A percentile compares a stretch with the other conserved stretches of the same genome.
Conservation (phyloP, 2,329 filamentous ascomycete genomes). For the Tolypocladium album region DNA sequence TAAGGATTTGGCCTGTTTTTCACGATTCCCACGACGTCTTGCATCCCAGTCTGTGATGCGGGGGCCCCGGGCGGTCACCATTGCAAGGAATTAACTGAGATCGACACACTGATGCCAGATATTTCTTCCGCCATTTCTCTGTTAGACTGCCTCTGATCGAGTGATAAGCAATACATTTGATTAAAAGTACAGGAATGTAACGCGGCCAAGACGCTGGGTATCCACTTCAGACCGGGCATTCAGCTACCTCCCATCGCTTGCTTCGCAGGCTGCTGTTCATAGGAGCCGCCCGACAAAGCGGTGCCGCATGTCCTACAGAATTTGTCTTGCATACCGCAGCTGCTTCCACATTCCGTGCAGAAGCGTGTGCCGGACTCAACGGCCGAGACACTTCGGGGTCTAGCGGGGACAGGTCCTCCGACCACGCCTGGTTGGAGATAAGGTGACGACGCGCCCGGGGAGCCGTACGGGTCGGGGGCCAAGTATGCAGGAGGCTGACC, state of each 20-base stretch:
- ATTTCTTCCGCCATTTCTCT: too few species aligned
- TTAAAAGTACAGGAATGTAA: too few species aligned
- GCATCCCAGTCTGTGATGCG: too few species aligned
- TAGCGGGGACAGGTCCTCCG: not conserved
- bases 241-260: not conserved
- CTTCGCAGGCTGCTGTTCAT: not conserved
- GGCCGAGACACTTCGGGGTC: not conserved
- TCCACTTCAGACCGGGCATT: too few species aligned
- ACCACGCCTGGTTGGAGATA: not conserved
- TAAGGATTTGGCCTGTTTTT: too few species aligned
- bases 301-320: slow-evolving; percentile 2
- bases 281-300: not conserved
- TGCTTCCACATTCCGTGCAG: slow-evolving; percentile 1
- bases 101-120: too few species aligned
- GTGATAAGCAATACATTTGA: too few species aligned
- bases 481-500: not conserved
- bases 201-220: too few species aligned
- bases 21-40: too few species aligned
- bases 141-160: too few species aligned
- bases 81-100: too few species aligned
- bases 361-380: not conserved
- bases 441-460: not conserved
- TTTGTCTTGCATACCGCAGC: slow-evolving; percentile 1
- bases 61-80: too few species aligned
- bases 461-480: not conserved